These are phyloP conservation scores for Persicaria maculosa DNA, from an alignment of 148 eudicot species.

Conservation along the genomic window DNA sequence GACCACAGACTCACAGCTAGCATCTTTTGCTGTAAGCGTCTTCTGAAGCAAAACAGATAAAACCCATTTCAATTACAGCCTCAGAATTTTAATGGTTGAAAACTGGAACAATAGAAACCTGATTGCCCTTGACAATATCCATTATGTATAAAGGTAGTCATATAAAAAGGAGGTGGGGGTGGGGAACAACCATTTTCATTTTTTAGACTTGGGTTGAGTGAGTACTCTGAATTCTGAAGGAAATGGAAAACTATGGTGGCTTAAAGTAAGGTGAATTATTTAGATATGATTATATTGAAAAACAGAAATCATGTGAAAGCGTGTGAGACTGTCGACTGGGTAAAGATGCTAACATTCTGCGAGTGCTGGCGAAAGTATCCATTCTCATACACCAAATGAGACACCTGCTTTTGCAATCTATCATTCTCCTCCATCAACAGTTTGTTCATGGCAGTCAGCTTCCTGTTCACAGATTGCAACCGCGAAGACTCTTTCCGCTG, in stretches of 20 bases:
- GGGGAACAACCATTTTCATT: not conserved
- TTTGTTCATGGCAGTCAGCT: conserved; percentile 98
- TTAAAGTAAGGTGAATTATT: not conserved
- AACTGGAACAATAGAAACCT: not conserved
- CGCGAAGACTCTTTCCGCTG: conserved; percentile 94
- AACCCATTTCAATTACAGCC: conserved; percentile 10
- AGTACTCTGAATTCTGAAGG: not conserved
- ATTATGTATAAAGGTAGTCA: not conserved
- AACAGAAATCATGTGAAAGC: not conserved
- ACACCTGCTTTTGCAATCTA: conserved; percentile 90
- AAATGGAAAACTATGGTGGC: not conserved
- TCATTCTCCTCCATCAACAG: conserved; percentile 98
- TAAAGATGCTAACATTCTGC: conserved; percentile 48
- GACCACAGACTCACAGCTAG: conserved; percentile 98
- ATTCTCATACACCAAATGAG: conserved; percentile 89
- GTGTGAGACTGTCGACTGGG: not conserved
- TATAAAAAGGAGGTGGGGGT: not conserved
- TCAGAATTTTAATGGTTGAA: not conserved
- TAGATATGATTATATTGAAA: not conserved
- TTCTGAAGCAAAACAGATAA: conserved; percentile 35
- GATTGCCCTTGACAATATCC: not conserved
- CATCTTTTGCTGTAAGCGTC: conserved; percentile 67
- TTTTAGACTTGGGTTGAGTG: not conserved
- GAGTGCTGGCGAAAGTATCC: conserved; percentile 86
- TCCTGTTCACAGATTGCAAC: conserved; percentile 85